A percentile compares a stretch with the other conserved stretches of the same genome.
Conservation (phyloP, 208 protist genomes). For the Trypanosoma scelopori region DNA sequence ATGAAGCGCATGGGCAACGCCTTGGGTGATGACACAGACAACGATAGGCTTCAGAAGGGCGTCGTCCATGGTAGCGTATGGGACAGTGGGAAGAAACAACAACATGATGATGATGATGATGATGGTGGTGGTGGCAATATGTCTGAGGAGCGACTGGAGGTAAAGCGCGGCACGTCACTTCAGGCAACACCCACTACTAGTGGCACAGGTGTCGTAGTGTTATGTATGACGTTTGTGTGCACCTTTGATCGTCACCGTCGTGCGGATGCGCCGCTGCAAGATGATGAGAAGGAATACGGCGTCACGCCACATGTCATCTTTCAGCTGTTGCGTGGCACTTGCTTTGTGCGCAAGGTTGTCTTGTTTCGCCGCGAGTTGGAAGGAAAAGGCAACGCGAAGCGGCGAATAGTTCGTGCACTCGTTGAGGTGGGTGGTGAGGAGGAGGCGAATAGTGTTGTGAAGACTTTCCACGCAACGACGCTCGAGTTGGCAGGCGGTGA, state of each 20-base stretch:
- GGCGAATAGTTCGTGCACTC: conserved; percentile 31
- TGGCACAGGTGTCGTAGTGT: conserved; percentile 5
- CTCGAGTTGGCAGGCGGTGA: conserved; percentile 4
- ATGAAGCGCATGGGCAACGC: no score
- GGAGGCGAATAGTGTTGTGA: conserved; percentile 34
- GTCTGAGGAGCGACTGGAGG: background rate
- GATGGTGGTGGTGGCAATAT: background rate
- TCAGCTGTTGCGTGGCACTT: conserved; percentile 43
- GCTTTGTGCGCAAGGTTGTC: conserved; percentile 44
- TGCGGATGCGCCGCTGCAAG: background rate
- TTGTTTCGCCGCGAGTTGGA: conserved; percentile 23
- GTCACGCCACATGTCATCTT: conserved; percentile 57
- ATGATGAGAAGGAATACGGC: conserved; percentile 19
- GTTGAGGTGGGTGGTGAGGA: conserved; percentile 52
- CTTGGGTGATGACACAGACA: background rate
- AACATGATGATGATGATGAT: conserved; percentile 9
- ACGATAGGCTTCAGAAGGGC: background rate
- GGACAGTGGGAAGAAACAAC: conserved; percentile 1
- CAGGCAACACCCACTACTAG: background rate
- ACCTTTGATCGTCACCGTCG: background rate
- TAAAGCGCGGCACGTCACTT: background rate
- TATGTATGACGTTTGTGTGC: conserved; percentile 28
- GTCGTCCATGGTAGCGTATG: background rate
- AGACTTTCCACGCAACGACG: conserved; percentile 33
- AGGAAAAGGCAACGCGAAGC: background rate